Percentiles rank a stretch among this genome's conserved stretches.
These are phyloP conservation scores for Scedosporium apiospermum DNA, from an alignment of 2,329 filamentous ascomycete species.

Conservation along the genomic window DNA sequence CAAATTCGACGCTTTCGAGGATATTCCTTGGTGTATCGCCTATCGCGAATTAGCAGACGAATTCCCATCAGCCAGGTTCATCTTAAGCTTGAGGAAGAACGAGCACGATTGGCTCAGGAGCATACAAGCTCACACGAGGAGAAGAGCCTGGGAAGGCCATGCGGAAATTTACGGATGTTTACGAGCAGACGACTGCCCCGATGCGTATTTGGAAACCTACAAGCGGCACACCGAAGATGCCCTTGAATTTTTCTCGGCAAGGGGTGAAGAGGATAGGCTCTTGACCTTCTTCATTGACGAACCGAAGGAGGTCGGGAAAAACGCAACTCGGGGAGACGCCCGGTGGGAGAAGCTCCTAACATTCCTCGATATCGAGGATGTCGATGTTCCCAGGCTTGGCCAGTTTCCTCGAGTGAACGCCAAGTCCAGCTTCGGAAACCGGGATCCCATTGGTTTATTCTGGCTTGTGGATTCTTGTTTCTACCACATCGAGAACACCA, in stretches of 20 bases:
- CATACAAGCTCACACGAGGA: background rate
- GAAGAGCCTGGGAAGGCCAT: background rate
- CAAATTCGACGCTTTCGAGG: background rate
- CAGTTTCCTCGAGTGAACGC: background rate
- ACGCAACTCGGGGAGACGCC: background rate
- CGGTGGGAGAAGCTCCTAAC: background rate
- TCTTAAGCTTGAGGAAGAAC: background rate
- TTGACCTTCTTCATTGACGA: background rate
- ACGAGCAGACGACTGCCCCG: background rate
- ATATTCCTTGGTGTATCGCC: background rate
- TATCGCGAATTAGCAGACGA: background rate
- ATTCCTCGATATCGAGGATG: background rate
- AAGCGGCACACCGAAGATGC: background rate
- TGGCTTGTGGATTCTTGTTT: background rate
- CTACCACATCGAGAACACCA: background rate
- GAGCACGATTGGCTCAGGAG: background rate
- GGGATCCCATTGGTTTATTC: background rate
- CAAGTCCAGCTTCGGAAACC: background rate
- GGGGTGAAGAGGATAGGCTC: background rate
- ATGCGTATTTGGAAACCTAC: background rate
- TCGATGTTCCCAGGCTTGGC: background rate
- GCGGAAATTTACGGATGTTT: background rate
- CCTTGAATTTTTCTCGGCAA: background rate
- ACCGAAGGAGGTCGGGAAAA: background rate
- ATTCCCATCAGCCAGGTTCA: background rate